Evolutionary conservation across 2,329 filamentous ascomycete genomes (phyloP).

Genomic region (Penicillium crustosum): DNA sequence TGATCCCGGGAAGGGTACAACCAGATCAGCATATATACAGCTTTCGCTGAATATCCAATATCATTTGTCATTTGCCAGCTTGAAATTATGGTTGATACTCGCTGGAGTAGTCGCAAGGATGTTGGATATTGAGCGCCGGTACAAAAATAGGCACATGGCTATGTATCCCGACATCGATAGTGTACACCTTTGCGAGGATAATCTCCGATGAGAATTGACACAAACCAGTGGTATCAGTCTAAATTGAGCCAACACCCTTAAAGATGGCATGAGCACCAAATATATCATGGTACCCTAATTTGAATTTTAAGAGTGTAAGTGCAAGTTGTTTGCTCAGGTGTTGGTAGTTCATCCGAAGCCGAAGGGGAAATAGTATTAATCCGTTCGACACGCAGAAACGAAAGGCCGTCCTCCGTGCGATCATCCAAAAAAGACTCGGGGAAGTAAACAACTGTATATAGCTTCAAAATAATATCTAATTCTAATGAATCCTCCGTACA

Average conservation of each 20-base stretch:
- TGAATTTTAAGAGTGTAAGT: not conserved
- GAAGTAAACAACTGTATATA: conserved; percentile 28
- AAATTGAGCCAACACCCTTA: not conserved
- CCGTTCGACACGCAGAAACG: conserved; percentile 44
- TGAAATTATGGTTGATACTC: not conserved
- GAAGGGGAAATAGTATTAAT: conserved; percentile 45
- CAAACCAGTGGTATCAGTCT: not conserved
- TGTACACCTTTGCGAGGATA: not conserved
- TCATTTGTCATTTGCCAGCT: not conserved
- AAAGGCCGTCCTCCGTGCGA: conserved; percentile 43
- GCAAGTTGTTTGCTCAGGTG: too few relatives aligned
- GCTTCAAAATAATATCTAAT: conserved; percentile 21
- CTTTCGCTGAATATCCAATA: not conserved
- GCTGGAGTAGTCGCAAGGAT: not conserved
- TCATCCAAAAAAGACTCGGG: conserved; percentile 26
- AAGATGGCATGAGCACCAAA: not conserved
- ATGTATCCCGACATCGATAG: not conserved
- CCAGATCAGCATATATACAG: not conserved
- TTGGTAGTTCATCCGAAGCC: conserved; percentile 27
- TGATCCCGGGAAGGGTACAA: not conserved
- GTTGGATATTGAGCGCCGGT: too few relatives aligned
- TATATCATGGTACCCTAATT: not conserved
- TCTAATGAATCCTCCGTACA: conserved; percentile 15
- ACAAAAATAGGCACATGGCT: not conserved
- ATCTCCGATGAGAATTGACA: not conserved